phyloP scores from a whole-genome alignment of 129 eudicot species.

The Arctium lappa region DNA sequence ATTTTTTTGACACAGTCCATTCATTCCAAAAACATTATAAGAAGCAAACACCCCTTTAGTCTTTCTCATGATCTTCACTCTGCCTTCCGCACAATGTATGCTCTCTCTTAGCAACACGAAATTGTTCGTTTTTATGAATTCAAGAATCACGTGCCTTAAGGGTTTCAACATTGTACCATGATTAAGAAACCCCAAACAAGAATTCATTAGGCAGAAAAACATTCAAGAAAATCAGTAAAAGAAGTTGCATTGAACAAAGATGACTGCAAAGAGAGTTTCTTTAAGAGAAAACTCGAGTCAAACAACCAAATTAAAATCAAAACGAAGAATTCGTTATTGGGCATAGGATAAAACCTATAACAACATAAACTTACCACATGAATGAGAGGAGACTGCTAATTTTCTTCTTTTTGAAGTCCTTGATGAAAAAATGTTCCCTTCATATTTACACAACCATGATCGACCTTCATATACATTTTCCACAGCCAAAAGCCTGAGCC shows the following conservation, averaged over 20 bases:
- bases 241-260: slow-evolving; percentile 15
- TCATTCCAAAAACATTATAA: neutral
- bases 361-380: slow-evolving; percentile 27
- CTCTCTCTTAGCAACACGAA: neutral
- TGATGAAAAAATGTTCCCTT: slow-evolving; percentile 22
- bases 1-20: neutral
- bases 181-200: neutral
- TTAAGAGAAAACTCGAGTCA: slow-evolving; percentile 1
- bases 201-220: neutral
- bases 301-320: slow-evolving; percentile 3
- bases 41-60: neutral
- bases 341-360: slow-evolving; percentile 22
- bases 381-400: slow-evolving; percentile 7
- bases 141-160: neutral
- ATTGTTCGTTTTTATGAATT: no score
- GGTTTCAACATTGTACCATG: neutral
- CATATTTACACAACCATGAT: slow-evolving; percentile 29
- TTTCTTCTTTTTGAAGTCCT: slow-evolving; percentile 20
- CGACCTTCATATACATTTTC: slow-evolving; percentile 32
- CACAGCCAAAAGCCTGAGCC: neutral
- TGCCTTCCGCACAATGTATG: neutral
- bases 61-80: neutral
- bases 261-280: slow-evolving; percentile 17
- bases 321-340: slow-evolving; percentile 12
- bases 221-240: neutral